Conservation (phyloP, 2,329 filamentous ascomycete genomes). For the Diplodia sapinea region DNA sequence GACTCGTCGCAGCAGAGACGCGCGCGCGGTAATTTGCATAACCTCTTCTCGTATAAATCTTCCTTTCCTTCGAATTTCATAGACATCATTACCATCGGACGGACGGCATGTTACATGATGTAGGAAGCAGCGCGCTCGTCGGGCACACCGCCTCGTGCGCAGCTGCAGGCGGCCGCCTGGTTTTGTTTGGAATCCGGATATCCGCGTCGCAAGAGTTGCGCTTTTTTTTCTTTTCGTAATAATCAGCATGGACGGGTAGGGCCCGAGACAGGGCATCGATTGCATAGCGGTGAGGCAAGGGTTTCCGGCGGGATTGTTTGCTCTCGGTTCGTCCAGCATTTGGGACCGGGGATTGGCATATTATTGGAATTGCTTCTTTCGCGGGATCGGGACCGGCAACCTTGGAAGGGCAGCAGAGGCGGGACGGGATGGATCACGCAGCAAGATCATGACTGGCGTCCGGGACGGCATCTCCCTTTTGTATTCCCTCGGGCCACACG, state of each 20-base stretch:
- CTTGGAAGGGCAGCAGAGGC: constrained; percentile 9
- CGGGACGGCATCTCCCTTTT: constrained; percentile 28
- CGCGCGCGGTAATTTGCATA: constrained; percentile 35
- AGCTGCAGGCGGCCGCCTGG: constrained; percentile 22
- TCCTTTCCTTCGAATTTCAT: constrained; percentile 31
- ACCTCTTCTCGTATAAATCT: constrained; percentile 39
- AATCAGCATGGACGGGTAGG: constrained; percentile 26
- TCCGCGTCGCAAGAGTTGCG: constrained; percentile 10
- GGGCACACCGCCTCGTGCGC: constrained; percentile 22
- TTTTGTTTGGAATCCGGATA: background rate
- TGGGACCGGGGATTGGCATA: constrained; percentile 6
- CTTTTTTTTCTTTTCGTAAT: background rate
- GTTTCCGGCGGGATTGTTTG: constrained; percentile 19
- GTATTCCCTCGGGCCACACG: constrained; percentile 30
- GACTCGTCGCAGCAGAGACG: constrained; percentile 6
- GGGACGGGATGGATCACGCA: constrained; percentile 23
- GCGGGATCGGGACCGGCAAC: constrained; percentile 26
- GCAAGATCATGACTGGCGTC: constrained; percentile 23
- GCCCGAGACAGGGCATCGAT: constrained; percentile 7
- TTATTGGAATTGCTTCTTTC: constrained; percentile 27
- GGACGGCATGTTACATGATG: constrained; percentile 1
- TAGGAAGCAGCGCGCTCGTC: background rate
- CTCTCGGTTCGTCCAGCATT: constrained; percentile 12
- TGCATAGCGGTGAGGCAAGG: constrained; percentile 29
- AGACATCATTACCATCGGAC: constrained; percentile 8